Conservation (phyloP, 345 rosid genomes). For the Capsella bursapastoris region DNA sequence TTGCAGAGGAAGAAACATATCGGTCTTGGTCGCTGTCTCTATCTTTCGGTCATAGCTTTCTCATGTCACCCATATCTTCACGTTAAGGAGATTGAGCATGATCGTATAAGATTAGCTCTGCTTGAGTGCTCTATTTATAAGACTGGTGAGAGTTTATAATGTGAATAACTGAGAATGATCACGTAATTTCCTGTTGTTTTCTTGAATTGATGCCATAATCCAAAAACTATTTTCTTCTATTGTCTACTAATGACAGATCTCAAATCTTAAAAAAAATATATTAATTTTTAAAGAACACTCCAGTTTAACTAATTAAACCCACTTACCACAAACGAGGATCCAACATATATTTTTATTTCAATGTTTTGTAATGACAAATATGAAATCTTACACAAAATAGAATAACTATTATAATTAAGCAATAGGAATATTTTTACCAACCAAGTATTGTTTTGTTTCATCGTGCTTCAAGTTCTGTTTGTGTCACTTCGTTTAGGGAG, state of each 20-base stretch:
- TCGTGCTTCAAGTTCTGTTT: slow-evolving; percentile 4
- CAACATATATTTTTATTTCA: no score
- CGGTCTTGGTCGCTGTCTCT: background rate
- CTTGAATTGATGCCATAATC: background rate
- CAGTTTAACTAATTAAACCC: no score
- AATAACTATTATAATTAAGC: no score
- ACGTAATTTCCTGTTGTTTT: background rate
- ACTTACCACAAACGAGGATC: no score
- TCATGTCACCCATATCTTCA: slow-evolving; percentile 18
- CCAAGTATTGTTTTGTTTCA: background rate
- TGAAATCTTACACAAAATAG: no score
- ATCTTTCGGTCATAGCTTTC: slow-evolving; percentile 21
- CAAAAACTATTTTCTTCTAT: no score
- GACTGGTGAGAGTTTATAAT: background rate
- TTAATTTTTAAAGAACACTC: no score
- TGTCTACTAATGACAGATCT: no score
- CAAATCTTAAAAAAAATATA: no score
- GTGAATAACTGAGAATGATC: background rate
- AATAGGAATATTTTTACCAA: background rate
- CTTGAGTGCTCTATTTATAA: background rate
- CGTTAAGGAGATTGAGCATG: background rate
- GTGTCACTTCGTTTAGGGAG: background rate
- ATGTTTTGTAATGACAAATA: no score
- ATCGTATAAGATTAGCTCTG: background rate
- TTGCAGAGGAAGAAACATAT: slow-evolving; percentile 22